Base-by-base conservation (phyloP, 2,329 filamentous ascomycete species). In the Ophiostoma piceae region DNA sequence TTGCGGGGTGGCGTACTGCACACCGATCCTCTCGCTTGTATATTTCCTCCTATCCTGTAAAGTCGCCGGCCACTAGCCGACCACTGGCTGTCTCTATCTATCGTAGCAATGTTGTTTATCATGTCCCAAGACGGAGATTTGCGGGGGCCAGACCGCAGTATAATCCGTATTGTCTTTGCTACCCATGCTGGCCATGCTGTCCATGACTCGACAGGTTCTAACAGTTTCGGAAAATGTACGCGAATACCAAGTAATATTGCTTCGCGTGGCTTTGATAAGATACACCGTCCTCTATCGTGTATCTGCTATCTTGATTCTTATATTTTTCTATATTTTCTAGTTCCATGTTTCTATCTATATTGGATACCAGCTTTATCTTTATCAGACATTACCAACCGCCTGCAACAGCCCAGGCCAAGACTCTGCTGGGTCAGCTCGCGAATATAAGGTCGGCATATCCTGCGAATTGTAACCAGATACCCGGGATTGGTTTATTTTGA, bases 391-490 rank as follows among this genome's bases (percentile, higher is more conserved):
- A 16, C 26, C 57, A 62, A 57, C 51, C 22, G 51, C 22, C 43
- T 47, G 43, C 57, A 62, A 26, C 51, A 57, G n/a, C 9, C 9
- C 51, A 57, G 51, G 22, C 51, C n/a, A 57, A 26, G 57, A 62
- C 26, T 32, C 7, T 62, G 57, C 57, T 62, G 57, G 57, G 57
- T 14, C 57, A 62, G 57, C 57, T 29, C 26, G 12, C 57, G 57
- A 62, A 32, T 65, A 65, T 65, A 65, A 65, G 62, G n/a, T 39
- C 35, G 62, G 62, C 62, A 19, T 39, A 35, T 22, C 62, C 60
- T 64, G 60, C 16, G 57, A 39, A 37, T 37, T 64, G 29, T 37
- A 35, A 64, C 60, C 16, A 62, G 29, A 35, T n/a, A 62, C 29
- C 57, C 51, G 57, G 57, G 57, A 64, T 64, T 64, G 60, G 60